Evolutionary conservation across 2,329 filamentous ascomycete species (phyloP).

Genomic region (Pezicula neosporulosa): DNA sequence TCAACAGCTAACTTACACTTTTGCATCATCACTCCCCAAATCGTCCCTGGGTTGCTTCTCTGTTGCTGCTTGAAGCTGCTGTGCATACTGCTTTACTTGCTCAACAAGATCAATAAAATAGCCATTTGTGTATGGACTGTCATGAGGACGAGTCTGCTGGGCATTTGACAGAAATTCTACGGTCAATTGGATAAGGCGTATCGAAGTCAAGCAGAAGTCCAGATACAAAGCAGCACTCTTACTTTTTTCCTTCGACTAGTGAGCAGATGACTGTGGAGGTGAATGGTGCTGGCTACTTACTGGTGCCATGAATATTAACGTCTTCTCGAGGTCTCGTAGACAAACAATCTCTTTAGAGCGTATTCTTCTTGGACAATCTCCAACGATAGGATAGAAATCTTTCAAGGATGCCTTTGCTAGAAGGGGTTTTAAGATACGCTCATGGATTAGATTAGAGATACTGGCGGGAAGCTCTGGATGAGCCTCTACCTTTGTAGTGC

Average conservation of each 20-base stretch:
- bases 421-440: conserved; percentile 75
- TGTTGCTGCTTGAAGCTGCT: conserved; percentile 74
- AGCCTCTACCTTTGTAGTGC: too few relatives aligned
- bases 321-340: conserved; percentile 92
- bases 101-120: conserved; percentile 97
- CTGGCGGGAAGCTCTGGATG: too few relatives aligned
- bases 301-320: conserved; percentile 82
- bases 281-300: too few relatives aligned
- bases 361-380: conserved; percentile 76
- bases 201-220: conserved; percentile 85
- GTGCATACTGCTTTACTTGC: conserved; percentile 87
- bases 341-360: conserved; percentile 82
- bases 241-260: conserved; percentile 74
- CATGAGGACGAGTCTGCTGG: conserved; percentile 79
- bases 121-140: conserved; percentile 89
- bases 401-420: conserved; percentile 70
- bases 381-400: conserved; percentile 76
- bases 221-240: conserved; percentile 70
- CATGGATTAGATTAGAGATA: conserved; percentile 76
- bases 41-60: conserved; percentile 57
- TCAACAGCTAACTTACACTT: too few relatives aligned
- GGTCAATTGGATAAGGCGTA: conserved; percentile 85
- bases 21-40: too few relatives aligned
- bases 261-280: too few relatives aligned
- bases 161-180: conserved; percentile 81